A percentile compares a stretch with the other conserved stretches of the same genome.
These are phyloP conservation scores for Colletotrichum coccodes DNA, from an alignment of 2,329 filamentous ascomycete species.

Conservation along the genomic window DNA sequence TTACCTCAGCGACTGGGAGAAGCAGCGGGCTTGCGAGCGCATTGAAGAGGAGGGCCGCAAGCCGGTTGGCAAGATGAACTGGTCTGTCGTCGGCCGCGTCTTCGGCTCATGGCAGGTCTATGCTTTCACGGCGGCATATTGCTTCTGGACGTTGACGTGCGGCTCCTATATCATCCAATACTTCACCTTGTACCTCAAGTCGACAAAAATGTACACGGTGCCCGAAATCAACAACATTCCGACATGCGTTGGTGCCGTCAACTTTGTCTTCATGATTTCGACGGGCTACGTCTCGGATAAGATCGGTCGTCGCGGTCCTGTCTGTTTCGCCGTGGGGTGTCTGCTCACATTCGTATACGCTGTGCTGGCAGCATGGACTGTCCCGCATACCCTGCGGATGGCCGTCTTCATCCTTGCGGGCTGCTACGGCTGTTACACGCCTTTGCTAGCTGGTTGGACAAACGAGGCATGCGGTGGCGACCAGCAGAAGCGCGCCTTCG, in stretches of 20 bases:
- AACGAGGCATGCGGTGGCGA: conserved; percentile 53
- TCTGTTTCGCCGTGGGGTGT: conserved; percentile 46
- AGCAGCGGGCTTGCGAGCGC: conserved; percentile 70
- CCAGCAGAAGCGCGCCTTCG: conserved; percentile 53
- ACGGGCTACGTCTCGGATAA: conserved; percentile 48
- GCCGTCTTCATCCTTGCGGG: conserved; percentile 50
- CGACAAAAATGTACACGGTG: conserved; percentile 45
- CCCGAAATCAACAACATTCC: conserved; percentile 57
- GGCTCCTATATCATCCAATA: conserved; percentile 52
- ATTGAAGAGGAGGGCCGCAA: conserved; percentile 68
- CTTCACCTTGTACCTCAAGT: conserved; percentile 52
- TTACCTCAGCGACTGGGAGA: conserved; percentile 64
- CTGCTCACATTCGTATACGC: conserved; percentile 48
- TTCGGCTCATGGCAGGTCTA: conserved; percentile 55
- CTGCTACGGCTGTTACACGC: conserved; percentile 53
- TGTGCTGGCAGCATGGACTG: conserved; percentile 49
- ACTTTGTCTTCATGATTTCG: conserved; percentile 52
- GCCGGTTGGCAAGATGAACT: conserved; percentile 48
- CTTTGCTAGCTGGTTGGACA: conserved; percentile 51
- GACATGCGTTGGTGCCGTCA: conserved; percentile 53
- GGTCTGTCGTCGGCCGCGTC: conserved; percentile 48
- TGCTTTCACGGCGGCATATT: conserved; percentile 51
- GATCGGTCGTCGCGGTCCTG: conserved; percentile 46
- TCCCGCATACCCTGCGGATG: conserved; percentile 49
- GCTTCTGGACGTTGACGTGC: conserved; percentile 50